Evolutionary conservation across 768 basidiomycete genomes (phyloP), one percentile per base, ranked within the genome.

Genomic region (Leccinum incarnatum): DNA sequence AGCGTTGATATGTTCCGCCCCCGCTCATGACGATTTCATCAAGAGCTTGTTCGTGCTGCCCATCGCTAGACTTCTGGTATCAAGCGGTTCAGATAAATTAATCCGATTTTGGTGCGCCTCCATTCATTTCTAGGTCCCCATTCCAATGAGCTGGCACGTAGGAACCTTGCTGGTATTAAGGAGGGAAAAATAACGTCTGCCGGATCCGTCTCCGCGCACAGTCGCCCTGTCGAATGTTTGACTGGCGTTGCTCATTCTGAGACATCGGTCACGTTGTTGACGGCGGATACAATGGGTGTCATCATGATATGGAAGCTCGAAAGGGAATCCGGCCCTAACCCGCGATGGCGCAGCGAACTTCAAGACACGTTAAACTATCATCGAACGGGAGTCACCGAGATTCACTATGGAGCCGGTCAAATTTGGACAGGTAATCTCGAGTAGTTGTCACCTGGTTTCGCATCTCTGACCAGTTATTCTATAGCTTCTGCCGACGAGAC

Each of bases 211-310:
- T 90, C 91, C 4, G 83, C 86, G 0, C 96, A 99, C 72, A 90
- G 85, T 9, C 84, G 96, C 14, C 96, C 96, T 4, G 86, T 98
- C 8, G 92, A 93, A 70, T 85, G 84, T 59, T 72, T 97, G 12
- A 81, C 83, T 40, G 88, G 82, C n/a, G 76, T 78, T 58, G 63
- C 74, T 14, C 62, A 75, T 40, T 81, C 84, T 3, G 77, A 76
- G n/a, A 69, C 68, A 11, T 74, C 77, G 19, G 81, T 76, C 0
- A 75, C 80, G 27, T 73, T 98, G 5, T 91, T 88, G 70, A 93
- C 93, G 0, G 93, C 84, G 7, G 96, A 98, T 72, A 95, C 92
- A 3, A 91, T 98, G 87, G 97, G 96, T 2, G 71, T 89, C 9
- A 85, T 98, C 69, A 91, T 88, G 59, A 74, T 85, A 29, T 99